A percentile compares a stretch with the other conserved stretches of the same genome.
These are phyloP conservation scores for Fusarium sp. DNA, from an alignment of 2,329 filamentous ascomycete species.

Conservation along the genomic window DNA sequence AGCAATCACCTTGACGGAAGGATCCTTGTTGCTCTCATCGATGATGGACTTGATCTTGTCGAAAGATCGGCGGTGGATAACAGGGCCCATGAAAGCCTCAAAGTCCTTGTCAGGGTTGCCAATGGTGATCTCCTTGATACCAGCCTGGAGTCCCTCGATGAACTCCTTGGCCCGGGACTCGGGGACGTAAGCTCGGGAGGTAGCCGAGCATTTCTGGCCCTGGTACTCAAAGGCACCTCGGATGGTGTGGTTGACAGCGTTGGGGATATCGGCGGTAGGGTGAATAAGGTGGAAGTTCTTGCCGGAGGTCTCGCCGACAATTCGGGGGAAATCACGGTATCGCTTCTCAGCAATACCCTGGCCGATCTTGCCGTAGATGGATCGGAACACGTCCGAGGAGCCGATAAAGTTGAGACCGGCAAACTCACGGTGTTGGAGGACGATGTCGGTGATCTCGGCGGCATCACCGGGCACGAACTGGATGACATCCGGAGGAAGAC, in stretches of 20 bases:
- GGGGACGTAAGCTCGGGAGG: constrained; percentile 84
- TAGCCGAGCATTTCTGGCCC: constrained; percentile 91
- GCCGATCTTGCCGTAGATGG: constrained; percentile 87
- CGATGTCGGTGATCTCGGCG: constrained; percentile 81
- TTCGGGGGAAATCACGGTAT: constrained; percentile 86
- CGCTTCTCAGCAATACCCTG: constrained; percentile 82
- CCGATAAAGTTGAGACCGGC: constrained; percentile 95
- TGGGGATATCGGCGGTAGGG: constrained; percentile 78
- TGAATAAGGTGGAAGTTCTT: constrained; percentile 95
- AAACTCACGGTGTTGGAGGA: constrained; percentile 82
- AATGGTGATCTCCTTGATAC: constrained; percentile 76
- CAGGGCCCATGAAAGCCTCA: constrained; percentile 84
- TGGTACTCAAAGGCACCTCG: constrained; percentile 91
- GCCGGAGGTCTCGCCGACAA: constrained; percentile 90
- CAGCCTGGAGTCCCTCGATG: constrained; percentile 71
- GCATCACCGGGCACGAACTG: constrained; percentile 94
- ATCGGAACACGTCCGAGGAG: constrained; percentile 90
- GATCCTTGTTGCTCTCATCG: constrained; percentile 81
- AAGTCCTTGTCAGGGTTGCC: constrained; percentile 76
- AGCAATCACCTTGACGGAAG: constrained; percentile 76
- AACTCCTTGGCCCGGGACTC: constrained; percentile 80
- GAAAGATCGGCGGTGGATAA: constrained; percentile 85
- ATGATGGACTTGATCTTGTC: constrained; percentile 83
- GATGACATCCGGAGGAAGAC: constrained; percentile 87
- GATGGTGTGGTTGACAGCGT: constrained; percentile 85